Evolutionary conservation across 345 rosid species (phyloP).

Genomic region (Ceriops tagal): DNA sequence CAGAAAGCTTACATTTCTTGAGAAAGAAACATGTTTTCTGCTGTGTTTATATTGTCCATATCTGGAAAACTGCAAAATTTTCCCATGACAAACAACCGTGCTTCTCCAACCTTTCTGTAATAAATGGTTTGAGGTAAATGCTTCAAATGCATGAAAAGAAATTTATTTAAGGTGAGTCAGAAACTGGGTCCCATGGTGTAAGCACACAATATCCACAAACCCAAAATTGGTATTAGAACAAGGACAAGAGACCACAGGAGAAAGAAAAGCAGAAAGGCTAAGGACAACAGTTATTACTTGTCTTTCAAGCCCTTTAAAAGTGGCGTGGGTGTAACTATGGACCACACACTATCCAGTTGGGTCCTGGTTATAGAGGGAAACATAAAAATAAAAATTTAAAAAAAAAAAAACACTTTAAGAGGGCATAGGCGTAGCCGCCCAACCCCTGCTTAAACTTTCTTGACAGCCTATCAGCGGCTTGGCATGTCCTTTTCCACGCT

Average conservation of each 20-base stretch:
- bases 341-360: conserved; percentile 9
- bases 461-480: conserved; percentile 12
- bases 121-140: not conserved
- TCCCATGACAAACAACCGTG: too few species aligned
- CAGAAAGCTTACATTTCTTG: too few species aligned
- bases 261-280: too few species aligned
- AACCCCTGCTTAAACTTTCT: not conserved
- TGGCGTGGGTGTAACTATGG: not conserved
- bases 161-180: not conserved
- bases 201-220: not conserved
- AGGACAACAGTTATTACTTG: not conserved
- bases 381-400: too few species aligned
- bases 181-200: not conserved
- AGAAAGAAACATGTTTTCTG: too few species aligned
- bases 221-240: not conserved
- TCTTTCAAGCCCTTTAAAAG: not conserved
- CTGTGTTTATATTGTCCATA: too few species aligned
- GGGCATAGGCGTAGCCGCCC: conserved; percentile 12
- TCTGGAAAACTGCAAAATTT: too few species aligned
- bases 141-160: not conserved
- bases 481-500: conserved; percentile 29
- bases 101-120: not conserved
- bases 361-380: not conserved
- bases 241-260: not conserved
- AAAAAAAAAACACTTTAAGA: not conserved